Base-by-base conservation (phyloP, 148 eudicot genomes). In the Rhododendron williamsianum region DNA sequence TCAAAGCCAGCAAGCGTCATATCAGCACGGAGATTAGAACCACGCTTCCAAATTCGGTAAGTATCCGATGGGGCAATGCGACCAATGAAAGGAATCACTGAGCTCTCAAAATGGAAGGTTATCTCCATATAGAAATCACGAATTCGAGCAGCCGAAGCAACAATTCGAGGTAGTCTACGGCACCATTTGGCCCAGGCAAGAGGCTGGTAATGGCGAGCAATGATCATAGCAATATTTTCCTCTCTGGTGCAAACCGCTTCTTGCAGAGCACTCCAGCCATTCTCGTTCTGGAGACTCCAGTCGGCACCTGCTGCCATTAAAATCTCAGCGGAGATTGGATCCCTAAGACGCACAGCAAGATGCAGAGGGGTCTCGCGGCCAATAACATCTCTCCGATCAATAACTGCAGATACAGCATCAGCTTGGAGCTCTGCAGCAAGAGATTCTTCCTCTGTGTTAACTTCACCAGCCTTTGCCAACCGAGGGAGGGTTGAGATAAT, bases 101-200 rank as follows among this genome's bases (percentile, higher is more conserved):
- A 96, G 86, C 99, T 96, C 91, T 96, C 99, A 86, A 96, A 96
- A 87, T 96, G 94, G 85, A 96, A 96, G 19, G 94, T 94, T 82
- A 96, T 93, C 90, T 96, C 98, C 98, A 96, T 94, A 81, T 96
- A 96, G 82, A 96, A 96, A 78, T 96, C 99, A 54, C 97, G 95
- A 82, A 96, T 93, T 38, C 99, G 89, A 76, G 92, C n/a, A 3
- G 94, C 88, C 0, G 98, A 93, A 3, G 97, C 98, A 36, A 96
- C 92, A 78, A 96, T 94, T 23, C 99, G 90, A 25, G 98, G 99
- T 84, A 96, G 98, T 84, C 99, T 88, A 16, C 99, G 92, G 76
- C 99, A 94, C 99, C 99, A 96, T 84, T 96, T 96, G 30, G 97
- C 97, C 98, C 99, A 94, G 38, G 99, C 97, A 87, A 93, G 93